Base-by-base conservation (phyloP, 371 early-diverging fungal species). In the Saksenaea oblongispora region DNA sequence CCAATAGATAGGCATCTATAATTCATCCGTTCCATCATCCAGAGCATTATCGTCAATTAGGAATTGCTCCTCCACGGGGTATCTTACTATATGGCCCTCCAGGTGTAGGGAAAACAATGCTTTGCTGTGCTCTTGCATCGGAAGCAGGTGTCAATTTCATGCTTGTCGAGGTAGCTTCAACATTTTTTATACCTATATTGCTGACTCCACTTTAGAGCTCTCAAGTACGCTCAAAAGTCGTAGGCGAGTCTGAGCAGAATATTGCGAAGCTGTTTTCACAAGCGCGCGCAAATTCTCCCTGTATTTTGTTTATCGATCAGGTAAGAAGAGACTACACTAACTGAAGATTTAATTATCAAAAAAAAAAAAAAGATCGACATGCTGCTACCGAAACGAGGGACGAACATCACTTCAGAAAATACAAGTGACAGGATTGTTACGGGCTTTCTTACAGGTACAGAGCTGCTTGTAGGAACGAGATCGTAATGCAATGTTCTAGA, bases 31-130 rank as follows among this genome's bases (percentile, higher is more conserved):
- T 97, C 53, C 72, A 89, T 37, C 91, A 97, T 63, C 94, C 97
- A 0, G 90, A 90, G 61, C 82, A 94, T 15, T 98, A 94, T 65
- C 65, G 77, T 22, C 85, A 87, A 26, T 77, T 99, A 61, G 97
- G 96, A 3, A 95, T 98, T 14, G 82, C 92, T 35, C 98, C 99
- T 5, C 99, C 99, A 0, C 82, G 90, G 31, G 95, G 99, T 59
- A 96, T 99, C 15, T 77, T 99, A 54, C 87, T 99, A 67, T 96
- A 99, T 76, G 99, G 99, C 2, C 99, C 99, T 8, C 98, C 99
- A 2, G 99, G 99, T 10, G 98, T 98, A 59, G 99, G 99, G 59
- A 99, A 99, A 79, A 99, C 99, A 0, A 85, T 93, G 88, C 78
- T 99, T 1, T 98, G 99, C 41, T 91, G 91, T 71, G 99, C 99